phyloP scores from a whole-genome alignment of 768 basidiomycete genomes.

The Udeniomyces megalosporus region DNA sequence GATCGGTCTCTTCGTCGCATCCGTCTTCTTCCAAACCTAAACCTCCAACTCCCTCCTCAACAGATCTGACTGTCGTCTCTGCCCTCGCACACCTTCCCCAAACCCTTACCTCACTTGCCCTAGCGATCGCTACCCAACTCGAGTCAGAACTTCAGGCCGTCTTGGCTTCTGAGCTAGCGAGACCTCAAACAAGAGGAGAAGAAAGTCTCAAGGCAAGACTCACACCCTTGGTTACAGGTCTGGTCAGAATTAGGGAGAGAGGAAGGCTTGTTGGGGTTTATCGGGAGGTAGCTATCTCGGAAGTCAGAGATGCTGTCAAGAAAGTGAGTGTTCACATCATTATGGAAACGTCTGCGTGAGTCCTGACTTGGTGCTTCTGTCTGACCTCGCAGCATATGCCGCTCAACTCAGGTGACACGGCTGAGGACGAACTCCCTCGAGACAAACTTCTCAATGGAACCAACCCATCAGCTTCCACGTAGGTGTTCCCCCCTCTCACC shows the following conservation, averaged over 20 bases:
- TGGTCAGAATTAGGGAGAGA: conserved; percentile 28
- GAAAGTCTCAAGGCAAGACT: conserved; percentile 27
- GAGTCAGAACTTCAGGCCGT: conserved; percentile 61
- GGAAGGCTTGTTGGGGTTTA: conserved; percentile 12
- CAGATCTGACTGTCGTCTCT: conserved; percentile 50
- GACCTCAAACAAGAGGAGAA: conserved; percentile 1
- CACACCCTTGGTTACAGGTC: conserved; percentile 57
- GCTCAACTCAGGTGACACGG: conserved; percentile 33
- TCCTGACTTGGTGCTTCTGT: background rate
- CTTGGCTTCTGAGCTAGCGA: conserved; percentile 45
- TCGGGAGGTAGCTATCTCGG: conserved; percentile 47
- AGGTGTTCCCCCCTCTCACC: too few relatives aligned
- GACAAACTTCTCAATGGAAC: too few relatives aligned
- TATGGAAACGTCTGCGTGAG: too few relatives aligned
- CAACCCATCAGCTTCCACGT: too few relatives aligned
- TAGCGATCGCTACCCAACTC: conserved; percentile 59
- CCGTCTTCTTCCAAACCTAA: background rate
- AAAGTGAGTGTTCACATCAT: conserved; percentile 48
- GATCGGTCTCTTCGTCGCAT: background rate
- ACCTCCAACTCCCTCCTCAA: conserved; percentile 14
- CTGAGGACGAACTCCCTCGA: conserved; percentile 36
- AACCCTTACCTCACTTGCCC: conserved; percentile 52
- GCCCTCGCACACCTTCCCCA: conserved; percentile 62
- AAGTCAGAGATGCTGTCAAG: conserved; percentile 43
- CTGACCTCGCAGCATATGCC: conserved; percentile 53